phyloP scores from a whole-genome alignment of 768 basidiomycete genomes.

The Cystoderma amianthinum region DNA sequence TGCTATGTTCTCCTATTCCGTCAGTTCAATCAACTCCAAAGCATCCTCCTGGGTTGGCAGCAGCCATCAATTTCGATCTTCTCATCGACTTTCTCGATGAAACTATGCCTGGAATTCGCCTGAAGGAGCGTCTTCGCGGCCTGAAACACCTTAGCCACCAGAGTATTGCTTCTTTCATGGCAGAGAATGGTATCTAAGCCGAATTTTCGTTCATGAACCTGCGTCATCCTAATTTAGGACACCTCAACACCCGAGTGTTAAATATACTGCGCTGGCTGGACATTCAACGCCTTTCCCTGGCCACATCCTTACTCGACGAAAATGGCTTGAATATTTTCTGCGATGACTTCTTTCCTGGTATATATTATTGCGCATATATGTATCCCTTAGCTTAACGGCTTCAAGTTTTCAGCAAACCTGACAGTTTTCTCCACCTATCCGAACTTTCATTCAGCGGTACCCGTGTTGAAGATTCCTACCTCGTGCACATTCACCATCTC shows the following conservation, averaged over 20 bases:
- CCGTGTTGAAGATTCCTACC: conserved; percentile 36
- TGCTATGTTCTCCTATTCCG: neutral
- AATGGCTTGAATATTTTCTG: conserved; percentile 44
- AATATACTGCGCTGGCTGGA: conserved; percentile 37
- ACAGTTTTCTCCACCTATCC: conserved; percentile 42
- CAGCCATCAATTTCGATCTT: conserved; percentile 24
- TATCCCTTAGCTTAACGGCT: conserved; percentile 5
- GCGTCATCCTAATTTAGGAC: conserved; percentile 22
- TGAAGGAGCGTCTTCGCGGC: conserved; percentile 30
- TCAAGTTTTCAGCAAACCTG: conserved; percentile 42
- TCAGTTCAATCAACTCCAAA: conserved; percentile 29
- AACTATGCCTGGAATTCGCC: conserved; percentile 40
- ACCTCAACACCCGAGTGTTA: conserved; percentile 38
- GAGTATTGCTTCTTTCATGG: conserved; percentile 31
- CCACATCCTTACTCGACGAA: conserved; percentile 36
- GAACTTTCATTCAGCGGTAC: conserved; percentile 45
- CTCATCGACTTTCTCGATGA: conserved; percentile 31
- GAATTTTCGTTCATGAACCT: neutral
- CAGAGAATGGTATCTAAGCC: conserved; percentile 21
- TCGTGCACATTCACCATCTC: conserved; percentile 46
- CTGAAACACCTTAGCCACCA: conserved; percentile 29
- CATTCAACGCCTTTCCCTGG: conserved; percentile 35
- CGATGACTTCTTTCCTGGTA: conserved; percentile 36
- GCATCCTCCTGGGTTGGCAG: conserved; percentile 31
- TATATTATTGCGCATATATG: conserved; percentile 4